Base-by-base conservation (phyloP, 2,329 filamentous ascomycete species). In the Tolypocladium tundrense region DNA sequence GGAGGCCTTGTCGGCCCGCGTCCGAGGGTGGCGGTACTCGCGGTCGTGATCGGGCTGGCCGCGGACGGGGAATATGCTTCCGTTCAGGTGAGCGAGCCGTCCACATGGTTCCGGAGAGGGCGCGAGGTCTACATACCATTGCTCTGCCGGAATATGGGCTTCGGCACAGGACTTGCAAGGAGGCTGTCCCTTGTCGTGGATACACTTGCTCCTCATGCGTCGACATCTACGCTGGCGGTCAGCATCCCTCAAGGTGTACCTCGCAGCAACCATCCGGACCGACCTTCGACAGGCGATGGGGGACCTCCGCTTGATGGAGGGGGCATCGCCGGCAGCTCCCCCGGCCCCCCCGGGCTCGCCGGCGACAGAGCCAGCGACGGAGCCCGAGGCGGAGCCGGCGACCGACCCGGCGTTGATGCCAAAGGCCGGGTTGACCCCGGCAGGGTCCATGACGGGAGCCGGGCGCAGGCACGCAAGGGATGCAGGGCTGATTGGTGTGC, bases 201-300 rank as follows among this genome's bases (percentile, higher is more conserved):
- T 64, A 62, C 80, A 83, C 69, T 82, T 83, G 66, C 78, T 81
- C 60, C 80, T 76, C 73, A 82, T 78, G 40, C 79, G 78, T 40
- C 80, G 79, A 61, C 80, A 83, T 72, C 79, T 80, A 56, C n/a
- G 39, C 52, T 24, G 40, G 16, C 16, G 16, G 31, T 48, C 21
- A 55, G 56, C 35, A 39, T 14, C 1, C 31, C 11, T 3, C 31
- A 39, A 11, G 21, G 24, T 3, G 19, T 5, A 31, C 27, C 27
- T 31, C 4, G 27, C 6, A 11, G 5, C 24, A 53, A 37, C n/a
- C 42, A 55, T 39, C 55, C 51, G 59, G 54, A 67, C 72, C 61
- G 68, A 81, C 79, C 78, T 78, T 69, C 77, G 73, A 64, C 79
- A 82, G 58, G 79, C 79, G 64, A 81, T 79, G 33, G 77, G 73